Evolutionary conservation across 164 flowering plant genomes (phyloP).

Genomic region (Echeveria elegans): DNA sequence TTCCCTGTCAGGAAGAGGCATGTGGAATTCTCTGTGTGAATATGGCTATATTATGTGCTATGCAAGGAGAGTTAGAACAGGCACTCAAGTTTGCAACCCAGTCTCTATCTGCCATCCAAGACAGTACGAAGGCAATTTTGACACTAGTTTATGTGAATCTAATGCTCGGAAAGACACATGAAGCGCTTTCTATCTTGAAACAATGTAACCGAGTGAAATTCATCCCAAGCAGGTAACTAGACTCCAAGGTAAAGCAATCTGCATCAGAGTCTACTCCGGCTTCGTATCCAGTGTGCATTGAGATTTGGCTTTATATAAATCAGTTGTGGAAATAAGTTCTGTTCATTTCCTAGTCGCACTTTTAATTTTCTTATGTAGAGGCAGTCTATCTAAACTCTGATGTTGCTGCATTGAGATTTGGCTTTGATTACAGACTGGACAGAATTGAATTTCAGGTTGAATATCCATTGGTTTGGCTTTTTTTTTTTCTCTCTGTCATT

Average conservation of each 20-base stretch:
- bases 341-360: neutral
- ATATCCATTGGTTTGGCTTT: neutral
- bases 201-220: slow-evolving; percentile 16
- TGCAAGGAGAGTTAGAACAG: slow-evolving; percentile 6
- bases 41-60: slow-evolving; percentile 5
- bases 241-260: slow-evolving; percentile 17
- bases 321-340: neutral
- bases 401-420: neutral
- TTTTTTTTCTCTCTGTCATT: too few relatives aligned
- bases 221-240: slow-evolving; percentile 27
- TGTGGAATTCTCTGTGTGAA: slow-evolving; percentile 6
- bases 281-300: slow-evolving; percentile 18
- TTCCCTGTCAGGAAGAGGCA: slow-evolving; percentile 2
- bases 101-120: neutral
- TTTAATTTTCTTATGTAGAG: slow-evolving; percentile 1
- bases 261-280: slow-evolving; percentile 4
- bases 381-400: neutral
- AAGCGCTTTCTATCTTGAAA: slow-evolving; percentile 7
- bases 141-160: slow-evolving; percentile 8
- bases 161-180: slow-evolving; percentile 1
- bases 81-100: slow-evolving; percentile 7
- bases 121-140: slow-evolving; percentile 1
- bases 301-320: slow-evolving; percentile 2
- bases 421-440: neutral
- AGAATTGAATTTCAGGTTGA: neutral